Base-by-base conservation (phyloP, 352 stramenopile species). In the Phytophthora boehmeriae region DNA sequence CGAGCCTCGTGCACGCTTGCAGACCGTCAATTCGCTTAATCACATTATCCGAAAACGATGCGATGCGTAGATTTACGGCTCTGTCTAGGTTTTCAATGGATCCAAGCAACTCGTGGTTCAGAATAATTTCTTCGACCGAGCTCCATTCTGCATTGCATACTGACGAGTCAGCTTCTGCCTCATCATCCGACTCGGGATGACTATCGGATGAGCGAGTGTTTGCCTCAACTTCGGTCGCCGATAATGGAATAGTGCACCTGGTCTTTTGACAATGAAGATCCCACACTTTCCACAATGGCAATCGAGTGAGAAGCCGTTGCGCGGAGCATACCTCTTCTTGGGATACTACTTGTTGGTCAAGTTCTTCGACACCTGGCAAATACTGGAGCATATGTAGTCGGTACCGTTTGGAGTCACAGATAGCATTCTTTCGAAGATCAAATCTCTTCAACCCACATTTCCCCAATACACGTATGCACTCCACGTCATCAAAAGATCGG, bases 21-120 rank as follows among this genome's bases (percentile, higher is more conserved):
- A 97, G 50, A 0, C 81, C 82, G 23, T 79, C 65, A 27, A 96
- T 89, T 0, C 49, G 55, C 11, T 70, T 71, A 17, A 96, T 78
- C 5, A 80, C 66, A 41, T 96, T 97, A 61, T 93, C 83, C 0
- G 78, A 61, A 47, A 95, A 83, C 4, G 75, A 89, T 0, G 76
- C 65, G 4, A 88, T 59, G 0, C 80, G 85, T 8, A 95, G 52
- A 22, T 90, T 89, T 4, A 72, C 66, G 4, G 86, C 70, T 5
- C 68, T 58, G 1, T 78, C 71, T 8, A 95, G 66, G 0, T 79
- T 74, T 35, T 90, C 76, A 34, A 96, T 83, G 11, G 52, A 50
- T 4, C 44, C 46, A 14, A 96, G 74, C 10, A 92, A 59, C 46
- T 92, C 80, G 13, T 80, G 78, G 51, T 76, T 83, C 14, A 96